Evolutionary conservation across 148 eudicot species (phyloP).

Genomic region (Rhododendron griersonianum): DNA sequence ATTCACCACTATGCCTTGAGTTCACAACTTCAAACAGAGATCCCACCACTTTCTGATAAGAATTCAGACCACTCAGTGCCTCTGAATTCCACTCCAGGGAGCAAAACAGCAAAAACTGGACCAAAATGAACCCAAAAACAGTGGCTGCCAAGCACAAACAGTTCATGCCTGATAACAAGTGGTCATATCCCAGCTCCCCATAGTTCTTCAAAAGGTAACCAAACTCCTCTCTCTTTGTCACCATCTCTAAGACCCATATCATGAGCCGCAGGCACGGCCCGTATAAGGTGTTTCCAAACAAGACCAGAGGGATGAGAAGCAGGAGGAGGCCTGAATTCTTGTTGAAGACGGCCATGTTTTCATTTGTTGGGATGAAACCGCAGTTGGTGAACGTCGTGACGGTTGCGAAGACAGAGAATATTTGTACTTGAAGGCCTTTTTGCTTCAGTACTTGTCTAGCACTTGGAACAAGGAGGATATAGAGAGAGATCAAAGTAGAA

Average conservation of each 20-base stretch:
- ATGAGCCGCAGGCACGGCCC: constrained; percentile 30
- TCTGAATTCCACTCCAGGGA: constrained; percentile 46
- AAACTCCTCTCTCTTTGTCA: constrained; percentile 32
- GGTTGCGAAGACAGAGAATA: constrained; percentile 42
- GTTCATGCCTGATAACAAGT: constrained; percentile 32
- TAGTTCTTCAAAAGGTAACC: constrained; percentile 31
- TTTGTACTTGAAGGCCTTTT: constrained; percentile 36
- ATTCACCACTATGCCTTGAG: constrained; percentile 65
- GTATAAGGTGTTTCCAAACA: constrained; percentile 62
- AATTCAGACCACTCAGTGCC: constrained; percentile 25
- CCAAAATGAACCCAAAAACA: constrained; percentile 36
- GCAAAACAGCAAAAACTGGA: constrained; percentile 35
- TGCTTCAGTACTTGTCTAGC: constrained; percentile 37
- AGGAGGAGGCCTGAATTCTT: constrained; percentile 59
- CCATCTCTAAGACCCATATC: constrained; percentile 34
- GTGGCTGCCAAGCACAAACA: constrained; percentile 24
- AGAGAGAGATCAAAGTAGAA: constrained; percentile 20
- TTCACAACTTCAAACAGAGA: constrained; percentile 45
- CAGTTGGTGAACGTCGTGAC: constrained; percentile 65
- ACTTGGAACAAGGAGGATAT: constrained; percentile 27
- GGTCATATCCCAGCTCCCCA: constrained; percentile 30
- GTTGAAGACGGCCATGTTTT: constrained; percentile 60
- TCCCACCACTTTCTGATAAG: constrained; percentile 42
- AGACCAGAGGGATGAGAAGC: constrained; percentile 50
- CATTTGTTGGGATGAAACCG: constrained; percentile 69